These are phyloP conservation scores for Debaryomyces coudertii DNA, from an alignment of 1,139 yeast genomes.

Conservation along the genomic window DNA sequence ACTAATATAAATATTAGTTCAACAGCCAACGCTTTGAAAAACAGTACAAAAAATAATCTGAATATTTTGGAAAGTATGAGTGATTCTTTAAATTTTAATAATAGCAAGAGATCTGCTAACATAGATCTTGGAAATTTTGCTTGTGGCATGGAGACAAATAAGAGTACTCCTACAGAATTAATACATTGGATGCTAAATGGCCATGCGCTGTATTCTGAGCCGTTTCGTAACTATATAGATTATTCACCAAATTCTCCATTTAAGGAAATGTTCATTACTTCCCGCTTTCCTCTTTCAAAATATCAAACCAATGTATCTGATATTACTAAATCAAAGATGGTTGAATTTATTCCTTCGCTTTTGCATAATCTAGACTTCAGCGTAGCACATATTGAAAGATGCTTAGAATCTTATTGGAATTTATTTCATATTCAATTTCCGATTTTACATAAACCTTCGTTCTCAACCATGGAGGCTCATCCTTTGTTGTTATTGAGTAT, in stretches of 20 bases:
- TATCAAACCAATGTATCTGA: constrained; percentile 5
- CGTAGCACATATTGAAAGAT: constrained; percentile 15
- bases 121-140: not conserved
- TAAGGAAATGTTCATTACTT: constrained; percentile 27
- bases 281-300: constrained; percentile 5
- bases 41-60: not conserved
- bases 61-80: not conserved
- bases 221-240: constrained; percentile 21
- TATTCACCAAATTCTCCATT: constrained; percentile 27
- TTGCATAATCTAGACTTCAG: constrained; percentile 1
- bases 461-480: constrained; percentile 49
- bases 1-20: not conserved
- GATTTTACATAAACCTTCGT: constrained; percentile 58
- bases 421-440: constrained; percentile 58
- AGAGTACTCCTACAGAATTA: not conserved
- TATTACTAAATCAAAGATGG: constrained; percentile 3
- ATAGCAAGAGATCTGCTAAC: not conserved
- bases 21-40: not conserved
- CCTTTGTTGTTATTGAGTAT: constrained; percentile 52
- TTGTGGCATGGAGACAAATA: not conserved
- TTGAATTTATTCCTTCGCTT: constrained; percentile 6
- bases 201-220: constrained; percentile 12
- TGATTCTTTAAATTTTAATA: not conserved
- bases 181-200: not conserved
- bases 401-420: constrained; percentile 44